phyloP scores from a whole-genome alignment of 2,329 filamentous ascomycete species.

The Aspergillus texensis region DNA sequence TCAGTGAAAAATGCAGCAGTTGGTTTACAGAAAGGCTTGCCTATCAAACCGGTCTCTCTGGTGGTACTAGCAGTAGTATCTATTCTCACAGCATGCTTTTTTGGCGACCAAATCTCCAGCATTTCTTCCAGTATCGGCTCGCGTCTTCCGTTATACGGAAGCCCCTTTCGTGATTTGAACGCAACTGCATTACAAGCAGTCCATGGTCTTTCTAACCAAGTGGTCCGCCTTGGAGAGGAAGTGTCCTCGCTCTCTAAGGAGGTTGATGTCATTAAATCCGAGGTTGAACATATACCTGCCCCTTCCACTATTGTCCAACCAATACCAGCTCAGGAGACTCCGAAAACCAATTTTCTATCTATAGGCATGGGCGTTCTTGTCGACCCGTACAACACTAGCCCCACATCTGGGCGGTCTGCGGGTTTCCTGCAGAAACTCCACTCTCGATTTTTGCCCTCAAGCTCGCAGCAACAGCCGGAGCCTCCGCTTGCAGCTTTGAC shows the following conservation, averaged over 20 bases:
- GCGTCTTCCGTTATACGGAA: slow-evolving; percentile 5
- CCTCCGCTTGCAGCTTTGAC: slow-evolving; percentile 61
- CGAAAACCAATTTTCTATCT: slow-evolving; percentile 73
- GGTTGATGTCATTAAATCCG: slow-evolving; percentile 27
- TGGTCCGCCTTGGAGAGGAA: slow-evolving; percentile 32
- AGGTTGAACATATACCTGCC: slow-evolving; percentile 23
- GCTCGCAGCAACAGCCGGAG: slow-evolving; percentile 25
- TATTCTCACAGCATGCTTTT: slow-evolving; percentile 17
- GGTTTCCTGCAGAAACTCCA: slow-evolving; percentile 22
- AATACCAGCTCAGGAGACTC: slow-evolving; percentile 16
- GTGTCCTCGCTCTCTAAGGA: slow-evolving; percentile 37
- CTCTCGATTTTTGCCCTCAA: slow-evolving; percentile 12
- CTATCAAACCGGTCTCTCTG: slow-evolving; percentile 10
- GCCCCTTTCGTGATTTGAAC: slow-evolving; percentile 24
- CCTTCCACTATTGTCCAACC: slow-evolving; percentile 24
- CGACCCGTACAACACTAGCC: slow-evolving; percentile 63
- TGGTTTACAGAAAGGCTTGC: background rate
- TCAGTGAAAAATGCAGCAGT: background rate
- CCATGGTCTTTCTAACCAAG: slow-evolving; percentile 27
- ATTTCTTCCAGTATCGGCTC: slow-evolving; percentile 22
- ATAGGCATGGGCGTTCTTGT: slow-evolving; percentile 66
- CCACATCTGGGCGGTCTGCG: slow-evolving; percentile 45
- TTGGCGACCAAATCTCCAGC: slow-evolving; percentile 15
- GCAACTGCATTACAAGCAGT: slow-evolving; percentile 28
- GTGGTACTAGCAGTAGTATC: slow-evolving; percentile 16